Percentiles rank a stretch among this genome's conserved stretches.
Evolutionary conservation across 441 rosid genomes (phyloP).

Genomic region (Erodium texanum): DNA sequence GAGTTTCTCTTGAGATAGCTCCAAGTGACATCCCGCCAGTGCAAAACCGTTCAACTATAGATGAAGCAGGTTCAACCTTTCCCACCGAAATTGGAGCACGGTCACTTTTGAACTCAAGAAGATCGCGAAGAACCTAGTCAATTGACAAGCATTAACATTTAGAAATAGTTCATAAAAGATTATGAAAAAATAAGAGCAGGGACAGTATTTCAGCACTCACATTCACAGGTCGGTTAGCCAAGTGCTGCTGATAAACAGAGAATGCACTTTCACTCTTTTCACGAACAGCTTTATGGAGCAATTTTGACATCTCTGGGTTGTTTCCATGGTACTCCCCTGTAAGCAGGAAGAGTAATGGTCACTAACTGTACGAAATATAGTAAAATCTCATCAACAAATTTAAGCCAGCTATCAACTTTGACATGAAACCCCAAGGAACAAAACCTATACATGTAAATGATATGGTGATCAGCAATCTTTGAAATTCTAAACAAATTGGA

Average conservation of each 20-base stretch:
- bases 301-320: conserved; percentile 97
- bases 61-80: conserved; percentile 82
- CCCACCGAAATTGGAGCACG: conserved; percentile 82
- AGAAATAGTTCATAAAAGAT: background rate
- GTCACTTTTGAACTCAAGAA: conserved; percentile 89
- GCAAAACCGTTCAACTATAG: conserved; percentile 89
- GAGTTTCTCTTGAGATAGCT: conserved; percentile 99
- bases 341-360: conserved; percentile 12
- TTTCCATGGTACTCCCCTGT: conserved; percentile 97
- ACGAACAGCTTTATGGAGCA: conserved; percentile 98
- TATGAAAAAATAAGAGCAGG: background rate
- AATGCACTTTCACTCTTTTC: conserved; percentile 90
- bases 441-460: background rate
- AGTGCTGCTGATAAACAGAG: conserved; percentile 92
- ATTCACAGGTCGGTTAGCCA: conserved; percentile 91
- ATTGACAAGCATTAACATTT: conserved; percentile 10
- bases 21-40: conserved; percentile 99
- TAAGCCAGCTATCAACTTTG: background rate
- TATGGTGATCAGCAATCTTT: background rate
- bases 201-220: conserved; percentile 35
- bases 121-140: conserved; percentile 88
- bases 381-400: background rate
- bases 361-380: background rate
- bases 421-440: background rate
- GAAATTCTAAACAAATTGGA: conserved; percentile 9